Base-by-base conservation (phyloP, 2,329 filamentous ascomycete species). In the Neurospora sp. region DNA sequence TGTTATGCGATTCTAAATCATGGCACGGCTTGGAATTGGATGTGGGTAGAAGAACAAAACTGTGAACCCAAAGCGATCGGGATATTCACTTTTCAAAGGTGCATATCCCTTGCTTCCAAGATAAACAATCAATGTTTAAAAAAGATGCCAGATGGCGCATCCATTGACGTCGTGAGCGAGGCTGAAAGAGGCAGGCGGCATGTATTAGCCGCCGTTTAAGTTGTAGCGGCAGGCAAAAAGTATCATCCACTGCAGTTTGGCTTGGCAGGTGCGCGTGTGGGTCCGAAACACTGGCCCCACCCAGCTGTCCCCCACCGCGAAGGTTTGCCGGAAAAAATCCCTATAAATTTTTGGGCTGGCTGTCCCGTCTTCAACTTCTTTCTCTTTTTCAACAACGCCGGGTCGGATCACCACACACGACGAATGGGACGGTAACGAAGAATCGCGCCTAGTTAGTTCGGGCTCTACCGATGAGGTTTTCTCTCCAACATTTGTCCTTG, bases 141-240 rank as follows among this genome's bases (percentile, higher is more conserved):
- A 62, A 40, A 73, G 72, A 70, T 72, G 71, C 73, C 69, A 74
- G 67, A 67, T 73, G 71, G 70, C 52, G 52, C 52, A 62, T 62
- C 23, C 15, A 62, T 62, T 62, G 52, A 62, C 28, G 28, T 62
- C 52, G 52, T 72, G 67, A 67, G 72, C 72, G 42, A 73, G 71
- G 74, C 71, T 75, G 71, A 69, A 68, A 69, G 52, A 69, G 52
- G 52, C 28, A 62, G 52, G 52, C 52, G 52, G 52, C 52, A 17
- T 62, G 52, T 62, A 13, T 62, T 62, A 62, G 52, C 52, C 28
- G 52, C 52, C 52, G 52, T 62, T 52, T n/a, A 15, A 8, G 52
- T 36, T 62, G 52, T 33, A 62, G 52, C 52, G 52, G 52, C 52
- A 62, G 52, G 52, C 52, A 62, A 5, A 62, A 33, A 1, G 15